A percentile compares a stretch with the other conserved stretches of the same genome.
Evolutionary conservation across 768 basidiomycete genomes (phyloP).

Genomic region (Trichaptum fuscoviolaceum): DNA sequence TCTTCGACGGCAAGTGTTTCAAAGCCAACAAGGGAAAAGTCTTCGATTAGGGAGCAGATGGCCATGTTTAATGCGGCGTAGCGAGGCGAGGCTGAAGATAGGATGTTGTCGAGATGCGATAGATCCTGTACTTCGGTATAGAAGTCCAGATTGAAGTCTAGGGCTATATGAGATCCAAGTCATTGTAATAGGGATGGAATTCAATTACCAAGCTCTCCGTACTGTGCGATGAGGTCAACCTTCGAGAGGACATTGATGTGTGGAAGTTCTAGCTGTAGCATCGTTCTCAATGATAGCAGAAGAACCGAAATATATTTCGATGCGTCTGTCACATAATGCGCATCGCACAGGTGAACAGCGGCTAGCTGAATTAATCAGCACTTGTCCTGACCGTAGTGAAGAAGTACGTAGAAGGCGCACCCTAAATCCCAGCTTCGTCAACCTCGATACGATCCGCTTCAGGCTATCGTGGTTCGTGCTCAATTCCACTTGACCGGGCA

Average conservation of each 20-base stretch:
- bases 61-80: slow-evolving; percentile 82
- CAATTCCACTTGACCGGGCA: slow-evolving; percentile 96
- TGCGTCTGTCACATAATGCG: slow-evolving; percentile 95
- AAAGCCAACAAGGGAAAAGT: slow-evolving; percentile 89
- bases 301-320: slow-evolving; percentile 92
- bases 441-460: slow-evolving; percentile 67
- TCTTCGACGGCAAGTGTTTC: slow-evolving; percentile 99
- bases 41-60: slow-evolving; percentile 89
- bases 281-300: slow-evolving; percentile 86
- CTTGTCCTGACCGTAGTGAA: neutral
- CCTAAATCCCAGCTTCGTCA: slow-evolving; percentile 75
- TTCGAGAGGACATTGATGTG: slow-evolving; percentile 98
- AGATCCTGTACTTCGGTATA: slow-evolving; percentile 98
- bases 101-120: slow-evolving; percentile 73
- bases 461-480: slow-evolving; percentile 93
- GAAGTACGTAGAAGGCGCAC: slow-evolving; percentile 45
- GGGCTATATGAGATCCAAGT: slow-evolving; percentile 5
- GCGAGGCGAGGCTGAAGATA: slow-evolving; percentile 60
- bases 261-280: slow-evolving; percentile 98
- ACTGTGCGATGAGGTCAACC: slow-evolving; percentile 83
- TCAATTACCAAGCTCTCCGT: slow-evolving; percentile 81
- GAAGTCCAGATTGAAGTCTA: slow-evolving; percentile 96
- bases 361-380: slow-evolving; percentile 55
- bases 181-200: slow-evolving; percentile 4
- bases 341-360: slow-evolving; percentile 92